Base-by-base conservation (phyloP, 2,329 filamentous ascomycete species). In the Xylariaceae sp. region DNA sequence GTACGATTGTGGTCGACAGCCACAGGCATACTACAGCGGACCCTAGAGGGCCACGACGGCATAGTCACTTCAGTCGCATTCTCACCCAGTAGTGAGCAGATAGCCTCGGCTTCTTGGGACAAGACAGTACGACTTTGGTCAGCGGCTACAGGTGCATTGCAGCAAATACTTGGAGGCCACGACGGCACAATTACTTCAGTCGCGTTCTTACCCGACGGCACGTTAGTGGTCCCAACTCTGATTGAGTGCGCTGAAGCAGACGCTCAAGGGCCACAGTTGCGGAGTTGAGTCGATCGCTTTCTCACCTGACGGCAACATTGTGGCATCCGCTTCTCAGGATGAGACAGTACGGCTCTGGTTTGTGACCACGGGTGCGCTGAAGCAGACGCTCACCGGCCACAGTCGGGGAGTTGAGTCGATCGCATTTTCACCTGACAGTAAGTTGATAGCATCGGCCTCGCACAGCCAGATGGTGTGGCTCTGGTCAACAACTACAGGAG, bases 311-410 rank as follows among this genome's bases (percentile, higher is more conserved):
- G 37, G 43, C 5, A 26, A 22, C 19, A 16, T 49, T 4, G 26
- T 63, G 10, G 57, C 50, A 30, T 61, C 59, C 10, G 57, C 47
- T 1, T 56, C 54, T 2, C 1, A 22, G 4, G 54, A 56, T 16
- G n/a, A 34, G 2, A 54, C 21, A 15, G 29, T 51, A 19, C 36
- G 21, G 6, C 21, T 57, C 7, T 26, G 26, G 26, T 26, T 26
- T 26, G 26, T 26, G 26, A 26, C 26, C 26, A 26, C 26, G 5
- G 26, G 26, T 4, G 26, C 26, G 8, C 8, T 26, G 26, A 26
- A 26, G 8, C 26, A 26, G 26, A 26, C 26, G 26, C 26, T 26
- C 26, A 26, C 4, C 5, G 26, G 26, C 26, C 26, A 26, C 26
- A 26, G 26, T 26, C 26, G 26, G 5, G 26, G 26, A 26, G 26